A percentile compares a stretch with the other conserved stretches of the same genome.
Evolutionary conservation across 495 filamentous ascomycete genomes (phyloP).

Genomic region (Margaritispora aquatica): DNA sequence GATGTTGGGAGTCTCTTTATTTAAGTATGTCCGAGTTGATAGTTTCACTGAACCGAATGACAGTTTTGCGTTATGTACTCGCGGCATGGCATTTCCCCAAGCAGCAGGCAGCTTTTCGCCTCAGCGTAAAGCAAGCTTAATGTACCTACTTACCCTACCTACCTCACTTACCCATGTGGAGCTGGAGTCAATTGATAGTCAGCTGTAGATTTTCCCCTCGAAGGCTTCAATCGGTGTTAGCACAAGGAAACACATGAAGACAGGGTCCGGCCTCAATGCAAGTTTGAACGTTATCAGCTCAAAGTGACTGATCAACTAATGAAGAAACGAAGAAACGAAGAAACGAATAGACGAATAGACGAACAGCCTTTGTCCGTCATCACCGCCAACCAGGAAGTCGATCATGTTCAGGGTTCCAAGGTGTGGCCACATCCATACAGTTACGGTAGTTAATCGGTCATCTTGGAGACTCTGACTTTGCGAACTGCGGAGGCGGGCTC

Average conservation of each 20-base stretch:
- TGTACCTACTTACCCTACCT: too few relatives aligned
- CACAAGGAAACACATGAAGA: background rate
- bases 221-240: background rate
- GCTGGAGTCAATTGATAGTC: background rate
- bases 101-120: background rate
- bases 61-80: background rate
- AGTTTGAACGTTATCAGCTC: background rate
- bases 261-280: background rate
- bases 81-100: constrained; percentile 1
- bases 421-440: constrained; percentile 3
- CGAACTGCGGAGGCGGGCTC: background rate
- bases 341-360: too few relatives aligned
- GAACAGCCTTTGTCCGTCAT: background rate
- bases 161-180: too few relatives aligned
- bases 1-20: too few relatives aligned
- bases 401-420: constrained; percentile 4
- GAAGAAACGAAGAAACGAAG: too few relatives aligned
- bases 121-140: background rate
- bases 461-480: too few relatives aligned
- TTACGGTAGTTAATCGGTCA: too few relatives aligned
- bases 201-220: background rate
- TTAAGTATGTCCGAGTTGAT: too few relatives aligned
- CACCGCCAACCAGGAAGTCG: constrained; percentile 8
- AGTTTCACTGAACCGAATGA: background rate
- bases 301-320: constrained; percentile 5